A percentile compares a stretch with the other conserved stretches of the same genome.
Conservation (phyloP, 257 asterid species). For the Solanum virginianum region DNA sequence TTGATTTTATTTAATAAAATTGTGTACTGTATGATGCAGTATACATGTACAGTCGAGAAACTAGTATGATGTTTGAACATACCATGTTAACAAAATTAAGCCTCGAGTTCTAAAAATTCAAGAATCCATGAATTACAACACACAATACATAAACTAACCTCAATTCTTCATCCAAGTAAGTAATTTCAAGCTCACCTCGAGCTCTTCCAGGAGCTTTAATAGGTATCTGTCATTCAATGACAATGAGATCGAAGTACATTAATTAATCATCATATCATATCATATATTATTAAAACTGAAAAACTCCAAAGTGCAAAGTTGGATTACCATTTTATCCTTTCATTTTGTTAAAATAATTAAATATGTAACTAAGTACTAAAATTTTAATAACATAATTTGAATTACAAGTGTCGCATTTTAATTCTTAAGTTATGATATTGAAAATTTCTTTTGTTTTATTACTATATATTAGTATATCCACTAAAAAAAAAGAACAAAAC, state of each 20-base stretch:
- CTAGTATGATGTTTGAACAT: background rate
- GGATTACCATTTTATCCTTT: too few relatives aligned
- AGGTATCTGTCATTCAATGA: slow-evolving; percentile 31
- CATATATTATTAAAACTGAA: too few relatives aligned
- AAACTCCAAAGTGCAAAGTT: too few relatives aligned
- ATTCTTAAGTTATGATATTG: too few relatives aligned
- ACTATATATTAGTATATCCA: too few relatives aligned
- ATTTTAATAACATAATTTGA: too few relatives aligned
- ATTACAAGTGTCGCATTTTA: too few relatives aligned
- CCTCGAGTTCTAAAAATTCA: background rate
- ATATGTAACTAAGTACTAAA: too few relatives aligned
- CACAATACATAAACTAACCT: slow-evolving; percentile 20
- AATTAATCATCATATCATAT: too few relatives aligned
- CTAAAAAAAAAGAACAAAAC: too few relatives aligned
- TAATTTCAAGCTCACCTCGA: slow-evolving; percentile 60
- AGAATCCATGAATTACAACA: background rate
- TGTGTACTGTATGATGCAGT: background rate
- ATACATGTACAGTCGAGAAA: background rate
- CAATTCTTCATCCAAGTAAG: slow-evolving; percentile 75
- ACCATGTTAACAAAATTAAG: background rate
- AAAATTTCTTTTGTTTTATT: too few relatives aligned
- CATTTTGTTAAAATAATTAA: too few relatives aligned
- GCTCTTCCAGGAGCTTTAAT: slow-evolving; percentile 73
- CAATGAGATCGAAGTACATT: background rate
- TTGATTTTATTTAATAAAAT: background rate